phyloP scores from a whole-genome alignment of 352 stramenopile species.

The Ophiocytium majus region DNA sequence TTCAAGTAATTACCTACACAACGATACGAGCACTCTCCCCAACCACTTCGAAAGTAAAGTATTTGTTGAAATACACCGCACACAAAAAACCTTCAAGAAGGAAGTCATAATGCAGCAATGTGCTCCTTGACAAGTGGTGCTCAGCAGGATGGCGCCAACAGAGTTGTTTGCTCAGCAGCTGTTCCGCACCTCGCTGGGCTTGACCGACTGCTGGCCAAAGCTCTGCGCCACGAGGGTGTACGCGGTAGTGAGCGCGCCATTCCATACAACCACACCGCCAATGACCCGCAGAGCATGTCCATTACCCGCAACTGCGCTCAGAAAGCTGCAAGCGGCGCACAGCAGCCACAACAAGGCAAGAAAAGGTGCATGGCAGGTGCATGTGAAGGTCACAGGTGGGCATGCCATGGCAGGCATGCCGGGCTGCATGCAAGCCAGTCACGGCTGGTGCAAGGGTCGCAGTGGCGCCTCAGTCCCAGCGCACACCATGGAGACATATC shows the following conservation, averaged over 20 bases:
- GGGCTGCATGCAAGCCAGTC: too few species aligned
- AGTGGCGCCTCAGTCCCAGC: too few species aligned
- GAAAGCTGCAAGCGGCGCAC: conserved; percentile 33
- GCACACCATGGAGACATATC: too few species aligned
- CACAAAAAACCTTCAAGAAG: not conserved
- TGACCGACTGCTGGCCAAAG: conserved; percentile 43
- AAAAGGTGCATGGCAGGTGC: too few species aligned
- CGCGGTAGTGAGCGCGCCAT: conserved; percentile 45
- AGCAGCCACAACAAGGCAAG: too few species aligned
- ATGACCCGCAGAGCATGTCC: conserved; percentile 32
- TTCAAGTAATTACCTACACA: too few species aligned
- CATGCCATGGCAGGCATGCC: too few species aligned
- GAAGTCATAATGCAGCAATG: too few species aligned
- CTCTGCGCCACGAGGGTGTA: conserved; percentile 56
- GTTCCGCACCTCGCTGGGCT: conserved; percentile 48
- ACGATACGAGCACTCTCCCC: not conserved
- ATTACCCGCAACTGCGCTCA: conserved; percentile 23
- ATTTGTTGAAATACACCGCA: not conserved
- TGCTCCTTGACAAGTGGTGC: not conserved
- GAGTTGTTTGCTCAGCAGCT: too few species aligned
- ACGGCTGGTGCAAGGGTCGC: too few species aligned
- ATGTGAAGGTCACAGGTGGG: too few species aligned
- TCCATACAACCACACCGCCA: conserved; percentile 44
- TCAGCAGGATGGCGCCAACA: too few species aligned
- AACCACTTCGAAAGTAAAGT: not conserved